Base-by-base conservation (phyloP, 2,329 filamentous ascomycete genomes). In the Epichloe sylvatica region DNA sequence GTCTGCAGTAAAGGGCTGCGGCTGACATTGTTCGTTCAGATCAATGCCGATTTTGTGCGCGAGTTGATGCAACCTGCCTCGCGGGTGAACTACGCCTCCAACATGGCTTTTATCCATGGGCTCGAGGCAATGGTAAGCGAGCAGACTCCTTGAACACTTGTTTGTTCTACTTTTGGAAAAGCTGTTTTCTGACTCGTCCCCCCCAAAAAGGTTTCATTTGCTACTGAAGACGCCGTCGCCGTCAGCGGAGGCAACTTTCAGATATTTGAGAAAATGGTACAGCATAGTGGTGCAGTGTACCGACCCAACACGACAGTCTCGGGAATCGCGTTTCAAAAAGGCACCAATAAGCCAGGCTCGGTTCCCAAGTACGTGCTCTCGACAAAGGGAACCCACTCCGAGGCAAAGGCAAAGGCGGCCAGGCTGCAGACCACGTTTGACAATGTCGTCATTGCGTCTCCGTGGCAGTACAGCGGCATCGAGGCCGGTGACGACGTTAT, bases 21-120 rank as follows among this genome's bases (percentile, higher is more conserved):
- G 21, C 50, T 54, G 44, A 56, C 37, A 12, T 9, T 21, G 12
- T 4, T 3, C 5, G 15, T 39, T 12, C 37, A 80, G 59, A 80
- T 96, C 50, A 72, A 76, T 23, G 69, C 73, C 0, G 62, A 70
- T 0, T 97, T 94, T 62, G 73, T 82, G 0, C 77, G 78, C 13
- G 87, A 98, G 46, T 79, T 98, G 45, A 80, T 97, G 25, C 91
- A 97, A 67, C 87, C 91, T 2, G 85, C 82, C 51, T 96, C 92
- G 1, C 77, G 92, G 19, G 91, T 96, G 54, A 97, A 97, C 65
- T 98, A 96, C 67, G 92, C 86, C 1, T 87, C 90, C 45, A 96
- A 97, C 57, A 67, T 97, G 12, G 77, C 73, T n/a, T 71, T 80
- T 36, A 92, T 97, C 45, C 90, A 97, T 60, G 92, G 88, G 0